Conservation (phyloP, 805 yeast genomes). For the Saturnispora sanitii region DNA sequence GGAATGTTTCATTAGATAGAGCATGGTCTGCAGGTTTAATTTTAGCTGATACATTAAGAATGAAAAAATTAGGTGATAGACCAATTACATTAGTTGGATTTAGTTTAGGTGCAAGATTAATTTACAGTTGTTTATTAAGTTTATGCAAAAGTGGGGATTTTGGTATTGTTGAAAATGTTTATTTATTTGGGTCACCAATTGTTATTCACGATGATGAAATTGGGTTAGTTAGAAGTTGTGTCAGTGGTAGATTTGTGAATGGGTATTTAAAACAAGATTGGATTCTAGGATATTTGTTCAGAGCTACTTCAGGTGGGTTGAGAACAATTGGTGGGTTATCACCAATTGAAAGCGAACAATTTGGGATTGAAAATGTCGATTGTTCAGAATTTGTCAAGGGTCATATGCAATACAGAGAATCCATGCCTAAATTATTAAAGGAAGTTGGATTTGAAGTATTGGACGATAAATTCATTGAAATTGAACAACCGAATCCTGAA, state of each 20-base stretch:
- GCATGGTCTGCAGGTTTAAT: conserved; percentile 95
- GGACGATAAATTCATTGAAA: conserved; percentile 87
- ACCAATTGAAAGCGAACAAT: conserved; percentile 43
- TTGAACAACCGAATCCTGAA: conserved; percentile 92
- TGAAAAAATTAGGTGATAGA: conserved; percentile 82
- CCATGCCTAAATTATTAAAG: conserved; percentile 74
- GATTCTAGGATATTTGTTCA: conserved; percentile 87
- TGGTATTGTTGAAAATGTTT: conserved; percentile 85
- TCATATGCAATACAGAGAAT: conserved; percentile 94
- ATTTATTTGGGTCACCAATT: conserved; percentile 79
- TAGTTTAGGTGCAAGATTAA: conserved; percentile 85
- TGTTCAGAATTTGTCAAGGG: conserved; percentile 85
- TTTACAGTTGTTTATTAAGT: conserved; percentile 81
- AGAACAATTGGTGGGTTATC: conserved; percentile 87
- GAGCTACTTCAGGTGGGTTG: conserved; percentile 94
- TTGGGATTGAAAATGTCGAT: conserved; percentile 64
- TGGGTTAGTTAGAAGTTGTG: conserved; percentile 70
- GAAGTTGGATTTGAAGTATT: conserved; percentile 69
- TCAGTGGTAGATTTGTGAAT: conserved; percentile 81
- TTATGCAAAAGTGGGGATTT: conserved; percentile 76
- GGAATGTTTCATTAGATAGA: conserved; percentile 94
- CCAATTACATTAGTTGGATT: conserved; percentile 92
- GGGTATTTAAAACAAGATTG: conserved; percentile 91
- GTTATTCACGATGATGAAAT: conserved; percentile 72
- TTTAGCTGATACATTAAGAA: conserved; percentile 80